Evolutionary conservation across 306 rosid species (phyloP), one percentile per base, ranked within the genome.

Genomic region (Inga oerstediana): DNA sequence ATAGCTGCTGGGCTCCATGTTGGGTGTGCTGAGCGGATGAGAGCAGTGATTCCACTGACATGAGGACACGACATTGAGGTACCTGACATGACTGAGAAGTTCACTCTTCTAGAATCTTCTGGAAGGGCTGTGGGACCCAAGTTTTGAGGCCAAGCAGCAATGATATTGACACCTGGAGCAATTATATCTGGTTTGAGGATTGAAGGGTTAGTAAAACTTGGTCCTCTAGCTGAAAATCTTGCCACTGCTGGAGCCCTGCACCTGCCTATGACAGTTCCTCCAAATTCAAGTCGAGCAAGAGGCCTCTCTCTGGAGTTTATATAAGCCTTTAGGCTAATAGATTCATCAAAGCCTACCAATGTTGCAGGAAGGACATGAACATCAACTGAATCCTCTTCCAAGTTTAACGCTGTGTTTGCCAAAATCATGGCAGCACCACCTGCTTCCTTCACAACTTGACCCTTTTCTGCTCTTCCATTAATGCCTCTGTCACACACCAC

Each of bases 141-240:
- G 83, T 94, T 94, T 82, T 94, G 99, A 76, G 98, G 99, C 99
- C 99, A 97, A 80, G 99, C 98, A 27, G 98, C 98, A 85, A 97
- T 87, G 79, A 94, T 94, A 87, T 96, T 96, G 72, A 96, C 99
- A 0, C 99, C 98, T 13, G 98, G 99, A 54, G 99, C 98, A 84
- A 97, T 86, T 45, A 94, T 88, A 76, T 97, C 99, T 22, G 98
- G 99, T 76, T 97, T 97, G 66, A 97, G 97, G 82, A 92, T 97
- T 80, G 97, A 88, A 88, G 98, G 98, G 89, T 91, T 90, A 0
- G 90, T 75, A 27, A 68, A 92, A 80, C 98, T 94, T 27, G 98
- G 99, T 54, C 99, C 99, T 88, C 98, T 88, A 3, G 87, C 88
- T 14, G 99, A 94, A 83, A 97, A 97, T 75, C 83, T 90, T 76